Base-by-base conservation (phyloP, 1,284 basidiomycete genomes). In the Fomitiporia mediterranea region DNA sequence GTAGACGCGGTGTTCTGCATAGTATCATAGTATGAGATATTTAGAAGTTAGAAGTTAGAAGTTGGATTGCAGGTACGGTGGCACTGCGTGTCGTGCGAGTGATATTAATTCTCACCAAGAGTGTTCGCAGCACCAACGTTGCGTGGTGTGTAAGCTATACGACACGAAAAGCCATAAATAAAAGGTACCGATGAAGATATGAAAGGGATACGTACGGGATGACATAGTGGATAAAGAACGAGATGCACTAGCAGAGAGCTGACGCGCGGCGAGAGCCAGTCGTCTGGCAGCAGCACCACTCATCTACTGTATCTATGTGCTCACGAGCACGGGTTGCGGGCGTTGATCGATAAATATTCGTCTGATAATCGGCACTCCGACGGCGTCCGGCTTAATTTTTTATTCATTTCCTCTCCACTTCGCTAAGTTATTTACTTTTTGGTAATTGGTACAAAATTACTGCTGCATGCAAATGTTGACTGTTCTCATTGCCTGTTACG, bases 101-200 rank as follows among this genome's bases (percentile, higher is more conserved):
- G 23, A 7, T 30, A 28, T 44, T 25, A 15, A 51, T 37, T 71
- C 79, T 63, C 66, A 96, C 93, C 94, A 64, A 98, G 85, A 57
- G 95, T 97, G 80, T 98, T 91, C 66, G 91, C 81, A 54, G 94
- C 89, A 55, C 89, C 91, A 69, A 94, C 80, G 73, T 87, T 79
- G 70, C 92, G 89, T 49, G 87, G 74, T 48, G 80, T 77, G 75
- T 85, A 91, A 63, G 79, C 88, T 89, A 68, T 25, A 62, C 56
- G 39, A 32, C 27, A 56, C 52, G 51, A 58, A 51, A 64, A 60
- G 60, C 60, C 47, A 42, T 39, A 58, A 48, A 57, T 57, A 17
- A n/a, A 44, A 52, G 61, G 30, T 11, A 50, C 50, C 40, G 40
- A 58, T 27, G 38, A 30, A 46, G 19, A 21, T 52, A 51, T 32